These are phyloP conservation scores for Trichoderma polysporum DNA, from an alignment of 2,329 filamentous ascomycete species.

Conservation along the genomic window DNA sequence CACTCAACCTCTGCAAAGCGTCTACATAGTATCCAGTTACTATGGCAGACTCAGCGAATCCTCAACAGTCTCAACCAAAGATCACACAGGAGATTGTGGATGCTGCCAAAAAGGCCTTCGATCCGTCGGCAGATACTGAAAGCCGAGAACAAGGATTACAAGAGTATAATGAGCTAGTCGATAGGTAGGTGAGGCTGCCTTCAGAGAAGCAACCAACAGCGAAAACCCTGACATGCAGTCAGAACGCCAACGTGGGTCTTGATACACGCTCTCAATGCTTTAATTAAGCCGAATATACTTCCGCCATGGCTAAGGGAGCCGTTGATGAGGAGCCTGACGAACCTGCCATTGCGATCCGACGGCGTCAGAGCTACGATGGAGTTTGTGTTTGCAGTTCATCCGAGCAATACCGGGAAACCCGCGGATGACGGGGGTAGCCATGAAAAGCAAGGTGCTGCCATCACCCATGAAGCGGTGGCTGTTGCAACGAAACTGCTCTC, in stretches of 20 bases:
- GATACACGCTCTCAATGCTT: slow-evolving; percentile 59
- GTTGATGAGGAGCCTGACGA: slow-evolving; percentile 57
- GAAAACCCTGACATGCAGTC: slow-evolving; percentile 9
- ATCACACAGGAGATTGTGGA: slow-evolving; percentile 39
- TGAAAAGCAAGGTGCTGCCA: slow-evolving; percentile 59
- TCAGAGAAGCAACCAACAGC: neutral
- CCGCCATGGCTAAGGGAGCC: slow-evolving; percentile 60
- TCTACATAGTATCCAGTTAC: neutral
- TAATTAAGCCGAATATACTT: slow-evolving; percentile 60
- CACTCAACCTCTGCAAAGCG: neutral
- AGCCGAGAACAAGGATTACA: slow-evolving; percentile 36
- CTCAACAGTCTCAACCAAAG: slow-evolving; percentile 29
- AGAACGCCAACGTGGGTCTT: slow-evolving; percentile 50
- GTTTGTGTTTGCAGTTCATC: slow-evolving; percentile 69
- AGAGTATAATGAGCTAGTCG: slow-evolving; percentile 49
- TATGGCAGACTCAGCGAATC: slow-evolving; percentile 32
- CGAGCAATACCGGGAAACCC: slow-evolving; percentile 46
- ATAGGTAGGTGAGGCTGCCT: slow-evolving; percentile 41
- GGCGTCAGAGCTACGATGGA: slow-evolving; percentile 68
- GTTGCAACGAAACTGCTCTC: slow-evolving; percentile 63
- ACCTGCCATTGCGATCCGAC: slow-evolving; percentile 59
- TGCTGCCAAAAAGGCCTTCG: slow-evolving; percentile 49
- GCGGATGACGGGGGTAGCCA: slow-evolving; percentile 42
- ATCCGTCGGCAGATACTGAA: slow-evolving; percentile 40
- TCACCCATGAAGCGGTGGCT: slow-evolving; percentile 66